These are phyloP conservation scores for Hypoxylon sp. DNA, from an alignment of 2,329 filamentous ascomycete genomes.

Conservation along the genomic window DNA sequence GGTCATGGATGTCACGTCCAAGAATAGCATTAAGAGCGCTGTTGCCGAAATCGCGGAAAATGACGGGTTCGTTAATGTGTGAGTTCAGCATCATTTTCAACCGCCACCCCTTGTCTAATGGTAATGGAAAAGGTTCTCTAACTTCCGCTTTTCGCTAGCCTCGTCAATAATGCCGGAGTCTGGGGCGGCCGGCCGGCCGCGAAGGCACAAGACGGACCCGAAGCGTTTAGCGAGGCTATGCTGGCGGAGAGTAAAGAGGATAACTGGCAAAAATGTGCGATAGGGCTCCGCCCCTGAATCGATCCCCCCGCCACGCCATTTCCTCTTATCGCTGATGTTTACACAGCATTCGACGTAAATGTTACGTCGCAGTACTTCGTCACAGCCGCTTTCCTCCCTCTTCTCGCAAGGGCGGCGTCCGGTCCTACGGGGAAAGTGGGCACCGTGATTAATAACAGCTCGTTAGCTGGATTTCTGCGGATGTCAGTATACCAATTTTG, in stretches of 20 bases:
- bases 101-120: neutral
- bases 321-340: conserved; percentile 12
- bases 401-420: conserved; percentile 64
- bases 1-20: conserved; percentile 63
- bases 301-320: neutral
- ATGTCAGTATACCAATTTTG: conserved; percentile 40
- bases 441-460: conserved; percentile 67
- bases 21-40: conserved; percentile 63
- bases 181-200: conserved; percentile 45
- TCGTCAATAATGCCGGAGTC: conserved; percentile 69
- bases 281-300: neutral
- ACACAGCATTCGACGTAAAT: conserved; percentile 64
- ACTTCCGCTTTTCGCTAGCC: conserved; percentile 38
- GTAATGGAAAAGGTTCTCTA: neutral
- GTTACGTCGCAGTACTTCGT: conserved; percentile 66
- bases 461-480: conserved; percentile 67
- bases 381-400: conserved; percentile 67
- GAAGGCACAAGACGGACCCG: conserved; percentile 46
- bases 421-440: conserved; percentile 64
- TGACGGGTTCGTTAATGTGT: conserved; percentile 66
- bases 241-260: conserved; percentile 46
- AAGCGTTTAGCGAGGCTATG: conserved; percentile 49
- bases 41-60: conserved; percentile 66
- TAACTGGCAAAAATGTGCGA: conserved; percentile 48
- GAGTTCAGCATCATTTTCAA: conserved; percentile 14